These are phyloP conservation scores for Phaseolus lunatus DNA, from an alignment of 306 rosid genomes.

Conservation along the genomic window DNA sequence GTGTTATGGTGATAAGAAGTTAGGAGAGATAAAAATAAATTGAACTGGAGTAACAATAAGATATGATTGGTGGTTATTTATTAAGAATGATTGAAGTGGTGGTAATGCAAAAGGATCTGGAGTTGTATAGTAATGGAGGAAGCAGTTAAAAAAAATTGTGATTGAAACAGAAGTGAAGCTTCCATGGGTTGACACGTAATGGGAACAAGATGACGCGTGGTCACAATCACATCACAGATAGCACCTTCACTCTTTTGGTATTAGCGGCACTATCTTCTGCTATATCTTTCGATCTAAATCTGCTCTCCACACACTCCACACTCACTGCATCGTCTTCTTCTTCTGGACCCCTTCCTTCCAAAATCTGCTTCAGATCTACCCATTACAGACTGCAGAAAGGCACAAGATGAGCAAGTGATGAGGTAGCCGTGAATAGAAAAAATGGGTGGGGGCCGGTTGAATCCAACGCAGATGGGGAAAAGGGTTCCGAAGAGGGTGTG, in stretches of 20 bases:
- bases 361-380: slow-evolving; percentile 16
- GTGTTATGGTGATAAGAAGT: too few species aligned
- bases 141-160: not conserved
- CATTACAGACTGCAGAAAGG: not conserved
- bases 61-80: too few species aligned
- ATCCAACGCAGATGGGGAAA: not conserved
- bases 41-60: too few species aligned
- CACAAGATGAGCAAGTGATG: slow-evolving; percentile 18
- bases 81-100: too few species aligned
- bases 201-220: not conserved
- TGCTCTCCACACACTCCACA: not conserved
- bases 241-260: not conserved
- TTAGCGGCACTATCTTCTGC: not conserved
- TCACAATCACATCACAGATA: not conserved
- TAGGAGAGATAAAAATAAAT: too few species aligned
- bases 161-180: not conserved
- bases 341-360: not conserved
- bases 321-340: not conserved
- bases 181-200: not conserved
- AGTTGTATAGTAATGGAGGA: too few species aligned
- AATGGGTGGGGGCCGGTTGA: not conserved
- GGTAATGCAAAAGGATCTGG: too few species aligned
- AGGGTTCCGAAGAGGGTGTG: slow-evolving; percentile 68
- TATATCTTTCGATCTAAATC: slow-evolving; percentile 14
- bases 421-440: not conserved